These are phyloP conservation scores for Ustilaginoidea virens DNA, from an alignment of 2,329 filamentous ascomycete species.

Conservation along the genomic window DNA sequence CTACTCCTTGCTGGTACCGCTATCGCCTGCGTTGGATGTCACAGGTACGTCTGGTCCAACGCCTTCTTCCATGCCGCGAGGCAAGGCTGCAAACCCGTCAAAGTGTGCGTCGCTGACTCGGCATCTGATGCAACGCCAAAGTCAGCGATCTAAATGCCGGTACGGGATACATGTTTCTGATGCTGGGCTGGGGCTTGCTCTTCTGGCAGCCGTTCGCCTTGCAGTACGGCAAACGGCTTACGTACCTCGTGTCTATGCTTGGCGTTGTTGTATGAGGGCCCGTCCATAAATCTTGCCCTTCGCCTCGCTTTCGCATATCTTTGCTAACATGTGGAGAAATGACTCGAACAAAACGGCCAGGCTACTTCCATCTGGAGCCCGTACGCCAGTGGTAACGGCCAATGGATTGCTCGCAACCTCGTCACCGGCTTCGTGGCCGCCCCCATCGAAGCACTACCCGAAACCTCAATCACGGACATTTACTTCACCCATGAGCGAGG, in stretches of 20 bases:
- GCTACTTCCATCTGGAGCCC: conserved; percentile 13
- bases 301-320: conserved; percentile 9
- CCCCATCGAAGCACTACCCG: conserved; percentile 30
- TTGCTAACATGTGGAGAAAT: no score
- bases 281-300: background rate
- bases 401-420: conserved; percentile 30
- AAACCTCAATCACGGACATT: conserved; percentile 26
- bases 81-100: no score
- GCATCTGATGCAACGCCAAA: background rate
- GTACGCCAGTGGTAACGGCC: conserved; percentile 20
- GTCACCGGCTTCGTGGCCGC: conserved; percentile 27
- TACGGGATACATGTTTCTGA: conserved; percentile 25
- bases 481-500: conserved; percentile 26
- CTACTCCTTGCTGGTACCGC: conserved; percentile 22
- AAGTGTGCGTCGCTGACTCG: background rate
- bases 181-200: conserved; percentile 28
- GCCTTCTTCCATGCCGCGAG: background rate
- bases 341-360: conserved; percentile 1
- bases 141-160: conserved; percentile 22
- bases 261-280: conserved; percentile 8
- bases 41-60: conserved; percentile 6
- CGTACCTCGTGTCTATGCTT: conserved; percentile 21
- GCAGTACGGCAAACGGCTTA: conserved; percentile 26
- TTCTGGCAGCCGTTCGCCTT: conserved; percentile 32
- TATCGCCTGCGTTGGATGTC: conserved; percentile 16